A percentile compares a stretch with the other conserved stretches of the same genome.
These are phyloP conservation scores for Vitis vinifera DNA, from an alignment of 164 flowering plant species.

Conservation along the genomic window DNA sequence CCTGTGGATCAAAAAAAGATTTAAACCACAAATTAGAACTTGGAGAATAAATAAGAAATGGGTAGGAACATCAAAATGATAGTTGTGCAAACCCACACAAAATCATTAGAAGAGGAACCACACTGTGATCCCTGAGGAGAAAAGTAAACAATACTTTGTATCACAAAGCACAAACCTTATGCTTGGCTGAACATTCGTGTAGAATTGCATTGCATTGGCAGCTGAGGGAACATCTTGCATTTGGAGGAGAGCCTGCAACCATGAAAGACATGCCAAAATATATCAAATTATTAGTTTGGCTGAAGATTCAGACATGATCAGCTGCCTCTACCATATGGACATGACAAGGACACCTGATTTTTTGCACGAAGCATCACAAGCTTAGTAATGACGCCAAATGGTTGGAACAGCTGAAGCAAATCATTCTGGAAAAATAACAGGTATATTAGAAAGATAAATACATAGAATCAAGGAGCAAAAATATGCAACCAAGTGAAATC, in stretches of 20 bases:
- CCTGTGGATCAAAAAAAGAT: conserved; percentile 31
- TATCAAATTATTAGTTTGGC: conserved; percentile 3
- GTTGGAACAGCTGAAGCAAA: conserved; percentile 89
- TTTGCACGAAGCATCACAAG: conserved; percentile 97
- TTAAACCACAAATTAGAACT: not conserved
- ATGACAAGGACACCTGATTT: conserved; percentile 67
- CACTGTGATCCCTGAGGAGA: not conserved
- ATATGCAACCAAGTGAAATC: too few relatives aligned
- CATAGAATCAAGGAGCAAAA: not conserved
- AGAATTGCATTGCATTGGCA: conserved; percentile 74
- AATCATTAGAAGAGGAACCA: not conserved
- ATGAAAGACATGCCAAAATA: conserved; percentile 1
- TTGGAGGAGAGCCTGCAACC: conserved; percentile 84
- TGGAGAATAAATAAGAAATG: not conserved
- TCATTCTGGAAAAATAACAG: conserved; percentile 58
- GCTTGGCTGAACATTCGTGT: conserved; percentile 77
- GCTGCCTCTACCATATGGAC: not conserved
- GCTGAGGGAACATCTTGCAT: conserved; percentile 93
- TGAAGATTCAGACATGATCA: not conserved
- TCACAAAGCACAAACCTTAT: conserved; percentile 52
- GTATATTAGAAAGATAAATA: not conserved
- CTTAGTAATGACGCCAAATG: conserved; percentile 86
- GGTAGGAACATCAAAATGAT: not conserved
- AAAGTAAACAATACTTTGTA: not conserved
- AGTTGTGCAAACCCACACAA: not conserved